Conservation (phyloP, 2,329 filamentous ascomycete genomes). For the Elsinoe arachidis region DNA sequence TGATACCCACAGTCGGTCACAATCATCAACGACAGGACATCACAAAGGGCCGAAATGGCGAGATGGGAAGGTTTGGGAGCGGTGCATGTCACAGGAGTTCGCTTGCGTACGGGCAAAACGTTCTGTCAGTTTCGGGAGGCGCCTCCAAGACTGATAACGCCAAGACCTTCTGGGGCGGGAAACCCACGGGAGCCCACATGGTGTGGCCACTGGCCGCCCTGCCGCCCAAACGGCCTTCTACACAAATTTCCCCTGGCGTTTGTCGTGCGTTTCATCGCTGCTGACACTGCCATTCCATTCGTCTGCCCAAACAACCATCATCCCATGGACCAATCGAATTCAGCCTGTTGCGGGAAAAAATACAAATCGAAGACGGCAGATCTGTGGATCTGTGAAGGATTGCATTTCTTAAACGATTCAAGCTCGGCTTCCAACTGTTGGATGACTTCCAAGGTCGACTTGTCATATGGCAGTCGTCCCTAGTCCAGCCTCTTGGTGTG, state of each 20-base stretch:
- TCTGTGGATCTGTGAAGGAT: not conserved
- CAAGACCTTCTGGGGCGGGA: not conserved
- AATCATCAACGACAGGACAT: not conserved
- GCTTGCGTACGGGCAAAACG: conserved; percentile 5
- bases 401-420: not conserved
- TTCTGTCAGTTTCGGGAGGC: conserved; percentile 1
- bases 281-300: not conserved
- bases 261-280: not conserved
- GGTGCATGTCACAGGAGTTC: conserved; percentile 2
- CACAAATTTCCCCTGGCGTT: not conserved
- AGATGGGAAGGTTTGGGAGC: not conserved
- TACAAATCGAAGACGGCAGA: not conserved
- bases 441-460: not conserved
- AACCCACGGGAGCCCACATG: too few relatives aligned
- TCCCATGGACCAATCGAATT: not conserved
- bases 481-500: too few relatives aligned
- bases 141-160: conserved; percentile 1
- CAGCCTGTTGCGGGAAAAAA: not conserved
- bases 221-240: not conserved
- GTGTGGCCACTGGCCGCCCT: not conserved
- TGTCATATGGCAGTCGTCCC: not conserved
- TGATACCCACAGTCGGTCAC: not conserved
- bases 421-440: not conserved
- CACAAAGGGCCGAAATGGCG: not conserved
- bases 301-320: not conserved